Evolutionary conservation across 192 early-diverging fungal species (phyloP), one percentile per base, ranked within the genome.

Genomic region (Coemansia asiatica): DNA sequence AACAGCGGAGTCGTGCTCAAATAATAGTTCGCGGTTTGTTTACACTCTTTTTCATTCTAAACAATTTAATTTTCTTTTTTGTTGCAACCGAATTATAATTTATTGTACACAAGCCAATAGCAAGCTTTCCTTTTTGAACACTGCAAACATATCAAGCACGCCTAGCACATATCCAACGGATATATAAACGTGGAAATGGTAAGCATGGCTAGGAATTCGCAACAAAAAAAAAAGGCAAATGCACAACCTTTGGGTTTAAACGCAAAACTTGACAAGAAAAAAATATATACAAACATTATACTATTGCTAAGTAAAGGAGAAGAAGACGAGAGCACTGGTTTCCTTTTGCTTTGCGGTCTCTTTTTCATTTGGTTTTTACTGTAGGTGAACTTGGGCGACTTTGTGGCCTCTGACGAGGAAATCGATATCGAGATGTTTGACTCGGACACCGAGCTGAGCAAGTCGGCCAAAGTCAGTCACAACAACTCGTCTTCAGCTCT

Each of bases 371-470:
- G 28, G 12, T 27, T 13, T 50, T 31, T 22, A 35, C 8, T 46
- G 4, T 66, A 71, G 71, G 63, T 64, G 27, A 79, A 69, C 64
- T n/a, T 64, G 63, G 76, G 67, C n/a, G 80, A 82, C 61, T 69
- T 65, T 53, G 21, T 71, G 49, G 68, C 68, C 48, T 76, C 74
- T 1, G 80, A 82, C 53, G 80, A 82, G 66, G 75, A 82, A 27
- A 82, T 82, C 51, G 80, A 82, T 53, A 61, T 82, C 54, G 80
- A 77, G 58, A 76, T 82, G 75, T 74, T 82, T 63, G 80, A 82
- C 66, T 82, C 80, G 2, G 80, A 82, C 59, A 54, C 59, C 10
- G 80, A 82, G 68, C 68, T 77, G n/a, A 71, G 71, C 68, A 74
- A 72, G 49, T 31, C 68, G 1, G 16, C 64, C 16, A 56, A n/a